phyloP scores from a whole-genome alignment of 2,329 filamentous ascomycete genomes.

The Fusarium verrucosum region DNA sequence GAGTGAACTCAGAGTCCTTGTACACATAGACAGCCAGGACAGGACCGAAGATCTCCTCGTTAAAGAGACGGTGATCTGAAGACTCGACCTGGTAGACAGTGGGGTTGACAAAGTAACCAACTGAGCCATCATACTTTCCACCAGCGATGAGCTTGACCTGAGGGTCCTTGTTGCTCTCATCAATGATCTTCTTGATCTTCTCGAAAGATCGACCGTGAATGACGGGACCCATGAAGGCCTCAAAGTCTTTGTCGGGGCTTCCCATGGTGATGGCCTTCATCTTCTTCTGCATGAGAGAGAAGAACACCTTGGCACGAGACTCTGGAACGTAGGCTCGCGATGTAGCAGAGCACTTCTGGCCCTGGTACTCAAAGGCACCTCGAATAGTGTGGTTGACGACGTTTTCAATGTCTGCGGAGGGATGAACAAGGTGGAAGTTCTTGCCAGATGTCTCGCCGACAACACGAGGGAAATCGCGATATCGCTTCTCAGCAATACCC shows the following conservation, averaged over 20 bases:
- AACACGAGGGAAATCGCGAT: slow-evolving; percentile 84
- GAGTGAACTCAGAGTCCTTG: slow-evolving; percentile 65
- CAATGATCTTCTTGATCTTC: slow-evolving; percentile 79
- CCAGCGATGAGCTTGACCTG: slow-evolving; percentile 78
- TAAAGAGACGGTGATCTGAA: slow-evolving; percentile 77
- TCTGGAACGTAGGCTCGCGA: slow-evolving; percentile 82
- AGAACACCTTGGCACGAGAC: slow-evolving; percentile 77
- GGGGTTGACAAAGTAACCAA: slow-evolving; percentile 84
- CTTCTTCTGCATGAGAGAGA: slow-evolving; percentile 70
- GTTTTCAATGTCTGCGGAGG: slow-evolving; percentile 78
- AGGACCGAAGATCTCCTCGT: slow-evolving; percentile 84
- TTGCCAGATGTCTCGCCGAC: slow-evolving; percentile 93
- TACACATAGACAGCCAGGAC: slow-evolving; percentile 80
- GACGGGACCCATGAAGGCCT: slow-evolving; percentile 83
- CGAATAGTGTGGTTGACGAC: slow-evolving; percentile 85
- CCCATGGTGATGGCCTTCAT: slow-evolving; percentile 76
- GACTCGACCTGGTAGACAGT: slow-evolving; percentile 81
- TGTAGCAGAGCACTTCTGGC: slow-evolving; percentile 89
- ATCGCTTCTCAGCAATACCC: slow-evolving; percentile 82
- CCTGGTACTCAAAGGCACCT: slow-evolving; percentile 89
- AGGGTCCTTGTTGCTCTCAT: slow-evolving; percentile 77
- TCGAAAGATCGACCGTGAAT: slow-evolving; percentile 85
- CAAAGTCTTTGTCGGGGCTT: slow-evolving; percentile 71
- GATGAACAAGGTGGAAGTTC: slow-evolving; percentile 89
- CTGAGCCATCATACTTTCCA: slow-evolving; percentile 78